Base-by-base conservation (phyloP, 768 basidiomycete genomes). In the Rhizopogon vinicolor region DNA sequence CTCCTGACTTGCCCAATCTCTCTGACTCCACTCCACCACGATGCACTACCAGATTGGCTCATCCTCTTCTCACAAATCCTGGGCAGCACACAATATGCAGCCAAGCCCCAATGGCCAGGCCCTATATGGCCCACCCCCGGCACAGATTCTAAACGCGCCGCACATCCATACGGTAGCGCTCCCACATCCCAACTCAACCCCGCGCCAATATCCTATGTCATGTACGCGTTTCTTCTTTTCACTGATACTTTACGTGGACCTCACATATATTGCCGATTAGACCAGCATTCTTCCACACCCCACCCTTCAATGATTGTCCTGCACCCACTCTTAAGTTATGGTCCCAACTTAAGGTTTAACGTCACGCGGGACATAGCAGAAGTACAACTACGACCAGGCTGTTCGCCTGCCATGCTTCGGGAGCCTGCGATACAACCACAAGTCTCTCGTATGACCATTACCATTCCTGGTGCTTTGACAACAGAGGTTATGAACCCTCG, bases 151-250 rank as follows among this genome's bases (percentile, higher is more conserved):
- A 0, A 9, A 57, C 35, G 58, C 68, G 3, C 68, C 70, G 1
- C 66, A 63, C 29, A 44, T 68, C 33, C 60, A 53, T 14, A 62
- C 68, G 3, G 68, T 70, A 5, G 65, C 70, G 13, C 33, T 70
- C 16, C 68, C 68, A 9, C 70, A 70, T 50, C 68, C 68, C 10
- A 70, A 70, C 42, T 60, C 70, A 7, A 46, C 63, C 14, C 58
- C 59, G 3, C 31, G 19, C n/a, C 29, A 68, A 39, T 33, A 56
- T n/a, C 53, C 68, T 18, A 53, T 62, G 14, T 52, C 66, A 5
- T 46, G 69, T 71, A 55, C 5, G 69, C 19, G 29, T 22, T 5
- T 41, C 43, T 41, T 25, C 3, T 16, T 25, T 51, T 41, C n/a
- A 18, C 18, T 8, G 7, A 12, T 5, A 29, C 12, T 5, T 18